phyloP scores from a whole-genome alignment of 164 flowering plant genomes.

The Saururus chinensis region DNA sequence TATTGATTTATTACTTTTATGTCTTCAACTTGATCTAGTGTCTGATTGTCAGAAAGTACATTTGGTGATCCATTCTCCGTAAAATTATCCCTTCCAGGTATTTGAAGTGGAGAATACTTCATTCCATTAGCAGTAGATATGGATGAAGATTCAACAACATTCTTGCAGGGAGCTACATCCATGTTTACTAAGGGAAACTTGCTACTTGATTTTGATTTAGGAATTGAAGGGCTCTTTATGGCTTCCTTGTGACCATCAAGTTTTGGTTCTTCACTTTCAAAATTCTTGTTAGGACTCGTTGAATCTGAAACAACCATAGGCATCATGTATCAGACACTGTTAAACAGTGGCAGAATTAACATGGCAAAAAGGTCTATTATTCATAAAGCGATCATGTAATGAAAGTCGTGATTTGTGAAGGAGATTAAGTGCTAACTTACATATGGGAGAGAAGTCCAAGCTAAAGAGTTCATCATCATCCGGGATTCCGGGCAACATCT shows the following conservation, averaged over 20 bases:
- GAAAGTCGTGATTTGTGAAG: not conserved
- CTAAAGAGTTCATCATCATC: constrained; percentile 25
- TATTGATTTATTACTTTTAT: constrained; percentile 11
- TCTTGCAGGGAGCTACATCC: not conserved
- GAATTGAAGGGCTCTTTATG: not conserved
- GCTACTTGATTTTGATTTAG: constrained; percentile 15
- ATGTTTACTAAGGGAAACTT: not conserved
- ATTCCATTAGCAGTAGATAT: constrained; percentile 5
- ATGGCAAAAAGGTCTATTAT: too few species aligned
- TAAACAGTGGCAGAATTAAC: too few species aligned
- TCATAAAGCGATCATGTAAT: too few species aligned
- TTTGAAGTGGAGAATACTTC: constrained; percentile 2
- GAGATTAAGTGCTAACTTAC: constrained; percentile 21
- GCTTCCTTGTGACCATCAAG: constrained; percentile 10
- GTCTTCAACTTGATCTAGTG: not conserved
- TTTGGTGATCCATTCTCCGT: constrained; percentile 8
- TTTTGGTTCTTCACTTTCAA: constrained; percentile 4
- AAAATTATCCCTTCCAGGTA: constrained; percentile 5
- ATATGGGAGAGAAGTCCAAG: constrained; percentile 16
- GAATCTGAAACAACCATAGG: constrained; percentile 5
- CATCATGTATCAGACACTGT: not conserved
- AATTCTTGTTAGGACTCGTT: constrained; percentile 4
- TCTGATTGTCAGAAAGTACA: constrained; percentile 3
- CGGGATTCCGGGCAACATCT: constrained; percentile 39
- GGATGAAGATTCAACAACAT: constrained; percentile 2